Base-by-base conservation (phyloP, 2,329 filamentous ascomycete genomes). In the Neofusicoccum umdonicola region DNA sequence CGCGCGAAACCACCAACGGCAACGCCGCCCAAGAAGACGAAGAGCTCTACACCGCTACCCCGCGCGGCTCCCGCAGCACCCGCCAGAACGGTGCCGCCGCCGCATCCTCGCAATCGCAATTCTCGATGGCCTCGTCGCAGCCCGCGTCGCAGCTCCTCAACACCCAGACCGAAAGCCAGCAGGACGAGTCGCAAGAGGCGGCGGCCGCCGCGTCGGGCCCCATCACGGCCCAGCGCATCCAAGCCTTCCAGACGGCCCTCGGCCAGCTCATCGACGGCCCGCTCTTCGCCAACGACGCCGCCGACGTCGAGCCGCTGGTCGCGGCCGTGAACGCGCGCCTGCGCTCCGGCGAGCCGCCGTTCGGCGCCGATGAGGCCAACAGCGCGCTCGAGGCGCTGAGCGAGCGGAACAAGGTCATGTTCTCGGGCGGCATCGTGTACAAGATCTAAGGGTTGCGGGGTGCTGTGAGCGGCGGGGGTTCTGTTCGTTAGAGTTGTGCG, bases 391-490 rank as follows among this genome's bases (percentile, higher is more conserved):
- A 87, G 77, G 88, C 85, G 74, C 88, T 99, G 87, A 89, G 92
- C 71, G 88, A 91, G 68, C 83, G 85, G 71, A 97, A 97, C 77
- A 89, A 94, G 81, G 88, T 99, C 74, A 99, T 99, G 93, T 77
- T 70, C 64, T 78, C 76, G 61, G 81, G 78, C 39, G 81, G 78
- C 2, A 79, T 83, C 58, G 80, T 83, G 65, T 84, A 83, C 68
- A 83, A 83, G 79, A 76, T 78, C 39, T 78, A 31, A 31, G 27
- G 27, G 27, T 7, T 31, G 27, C 4, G 27, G 27, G 4, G 27
- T 7, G 27, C 5, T 1, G 27, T 4, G 27, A 31, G 27, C 27
- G 27, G 27, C 6, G 4, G 27, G 27, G 27, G 27, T 31, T 31
- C 27, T 31, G 4, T 31, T 31, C 4, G 27, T 31, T 31, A 7